Conservation (phyloP, 176 grass and related monocot species). For the Sorghum bicolor region DNA sequence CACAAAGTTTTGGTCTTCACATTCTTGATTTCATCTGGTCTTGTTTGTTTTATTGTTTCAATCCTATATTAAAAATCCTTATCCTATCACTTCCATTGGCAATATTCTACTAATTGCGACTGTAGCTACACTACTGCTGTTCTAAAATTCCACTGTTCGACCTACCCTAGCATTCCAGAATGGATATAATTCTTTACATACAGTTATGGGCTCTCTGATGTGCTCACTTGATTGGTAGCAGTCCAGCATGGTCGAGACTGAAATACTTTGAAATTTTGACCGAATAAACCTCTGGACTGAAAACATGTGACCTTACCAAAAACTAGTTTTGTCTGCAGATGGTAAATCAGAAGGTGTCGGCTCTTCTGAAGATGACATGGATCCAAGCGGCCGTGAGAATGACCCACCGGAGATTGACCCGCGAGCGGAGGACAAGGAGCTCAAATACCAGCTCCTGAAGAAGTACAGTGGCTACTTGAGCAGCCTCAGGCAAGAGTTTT, state of each 20-base stretch:
- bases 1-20: not conserved
- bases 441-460: slow-evolving; percentile 69
- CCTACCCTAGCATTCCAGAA: slow-evolving; percentile 3
- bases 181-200: slow-evolving; percentile 20
- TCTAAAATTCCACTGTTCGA: slow-evolving; percentile 11
- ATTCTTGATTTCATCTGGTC: not conserved
- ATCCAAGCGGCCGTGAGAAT: slow-evolving; percentile 58
- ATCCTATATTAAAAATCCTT: not conserved
- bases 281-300: slow-evolving; percentile 14
- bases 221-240: slow-evolving; percentile 10
- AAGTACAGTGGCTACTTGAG: slow-evolving; percentile 81
- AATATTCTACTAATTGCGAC: slow-evolving; percentile 1
- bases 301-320: not conserved
- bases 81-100: not conserved
- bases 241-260: slow-evolving; percentile 29
- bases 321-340: slow-evolving; percentile 42
- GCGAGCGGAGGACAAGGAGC: slow-evolving; percentile 54
- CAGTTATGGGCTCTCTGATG: slow-evolving; percentile 28
- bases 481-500: slow-evolving; percentile 79
- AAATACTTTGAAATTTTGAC: slow-evolving; percentile 11
- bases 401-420: slow-evolving; percentile 64
- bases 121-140: not conserved
- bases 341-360: slow-evolving; percentile 68
- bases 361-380: slow-evolving; percentile 81
- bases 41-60: not conserved